Conservation (phyloP, 2,329 filamentous ascomycete genomes). For the Hypoxylon sp. region DNA sequence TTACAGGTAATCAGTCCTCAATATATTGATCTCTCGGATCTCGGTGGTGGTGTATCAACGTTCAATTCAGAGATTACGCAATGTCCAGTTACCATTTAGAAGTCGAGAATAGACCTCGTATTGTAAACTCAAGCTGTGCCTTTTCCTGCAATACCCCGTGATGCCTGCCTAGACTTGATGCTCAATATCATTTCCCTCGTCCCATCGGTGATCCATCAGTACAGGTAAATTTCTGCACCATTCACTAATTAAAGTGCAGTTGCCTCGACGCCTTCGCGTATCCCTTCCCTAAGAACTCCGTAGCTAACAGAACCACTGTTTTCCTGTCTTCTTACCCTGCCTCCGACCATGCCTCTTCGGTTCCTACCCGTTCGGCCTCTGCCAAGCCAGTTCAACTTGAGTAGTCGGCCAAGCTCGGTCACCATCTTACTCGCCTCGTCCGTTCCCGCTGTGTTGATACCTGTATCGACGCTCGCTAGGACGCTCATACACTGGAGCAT, state of each 20-base stretch:
- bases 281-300: constrained; percentile 40
- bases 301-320: constrained; percentile 39
- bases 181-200: neutral
- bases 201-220: neutral
- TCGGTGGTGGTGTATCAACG: neutral
- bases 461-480: constrained; percentile 75
- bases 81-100: neutral
- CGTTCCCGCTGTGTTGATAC: constrained; percentile 39
- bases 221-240: neutral
- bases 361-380: constrained; percentile 90
- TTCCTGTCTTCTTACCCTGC: constrained; percentile 63
- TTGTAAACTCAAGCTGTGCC: constrained; percentile 4
- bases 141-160: constrained; percentile 4
- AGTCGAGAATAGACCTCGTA: constrained; percentile 15
- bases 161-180: constrained; percentile 6
- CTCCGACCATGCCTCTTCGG: constrained; percentile 87
- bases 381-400: constrained; percentile 98
- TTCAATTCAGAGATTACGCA: neutral
- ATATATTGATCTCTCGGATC: neutral
- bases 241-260: constrained; percentile 30
- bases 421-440: constrained; percentile 83
- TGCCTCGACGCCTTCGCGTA: constrained; percentile 48
- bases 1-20: neutral
- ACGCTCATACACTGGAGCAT: constrained; percentile 98
- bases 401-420: constrained; percentile 83